A percentile compares a stretch with the other conserved stretches of the same genome.
phyloP scores from a whole-genome alignment of 345 rosid species.

The Carallia brachiata region DNA sequence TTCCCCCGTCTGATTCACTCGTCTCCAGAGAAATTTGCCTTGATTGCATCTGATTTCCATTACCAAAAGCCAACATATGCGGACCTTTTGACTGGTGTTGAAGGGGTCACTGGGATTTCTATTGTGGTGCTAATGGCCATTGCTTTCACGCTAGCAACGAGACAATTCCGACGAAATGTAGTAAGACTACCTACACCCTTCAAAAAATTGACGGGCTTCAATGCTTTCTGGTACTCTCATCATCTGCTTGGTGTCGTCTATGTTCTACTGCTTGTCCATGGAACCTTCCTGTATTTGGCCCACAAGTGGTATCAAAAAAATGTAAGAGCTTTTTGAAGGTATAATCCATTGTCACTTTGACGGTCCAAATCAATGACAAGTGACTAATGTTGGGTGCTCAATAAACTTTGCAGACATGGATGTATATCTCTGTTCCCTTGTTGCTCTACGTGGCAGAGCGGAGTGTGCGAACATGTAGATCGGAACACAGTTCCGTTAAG shows the following conservation, averaged over 20 bases:
- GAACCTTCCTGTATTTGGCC: constrained; percentile 63
- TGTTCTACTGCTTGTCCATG: constrained; percentile 70
- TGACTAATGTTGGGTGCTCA: background rate
- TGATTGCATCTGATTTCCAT: constrained; percentile 54
- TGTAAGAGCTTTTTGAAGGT: constrained; percentile 43
- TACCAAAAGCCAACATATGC: constrained; percentile 60
- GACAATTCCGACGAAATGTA: constrained; percentile 55
- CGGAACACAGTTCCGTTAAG: constrained; percentile 66
- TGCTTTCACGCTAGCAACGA: constrained; percentile 71
- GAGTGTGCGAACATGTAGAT: constrained; percentile 69
- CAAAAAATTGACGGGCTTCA: constrained; percentile 81
- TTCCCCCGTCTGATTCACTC: constrained; percentile 66
- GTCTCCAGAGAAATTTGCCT: constrained; percentile 55
- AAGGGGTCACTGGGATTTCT: constrained; percentile 70
- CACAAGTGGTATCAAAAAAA: constrained; percentile 70
- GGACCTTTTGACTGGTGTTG: constrained; percentile 57
- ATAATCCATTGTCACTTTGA: background rate
- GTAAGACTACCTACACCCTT: constrained; percentile 77
- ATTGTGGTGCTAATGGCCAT: constrained; percentile 71
- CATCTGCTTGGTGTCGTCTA: constrained; percentile 82
- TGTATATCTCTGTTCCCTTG: constrained; percentile 77
- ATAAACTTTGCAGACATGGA: constrained; percentile 75
- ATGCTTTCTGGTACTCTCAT: constrained; percentile 98
- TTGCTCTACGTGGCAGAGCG: constrained; percentile 78
- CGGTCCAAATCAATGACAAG: background rate